A percentile compares a stretch with the other conserved stretches of the same genome.
Evolutionary conservation across 2,329 filamentous ascomycete species (phyloP).

Genomic region (Sarocladium kiliense): DNA sequence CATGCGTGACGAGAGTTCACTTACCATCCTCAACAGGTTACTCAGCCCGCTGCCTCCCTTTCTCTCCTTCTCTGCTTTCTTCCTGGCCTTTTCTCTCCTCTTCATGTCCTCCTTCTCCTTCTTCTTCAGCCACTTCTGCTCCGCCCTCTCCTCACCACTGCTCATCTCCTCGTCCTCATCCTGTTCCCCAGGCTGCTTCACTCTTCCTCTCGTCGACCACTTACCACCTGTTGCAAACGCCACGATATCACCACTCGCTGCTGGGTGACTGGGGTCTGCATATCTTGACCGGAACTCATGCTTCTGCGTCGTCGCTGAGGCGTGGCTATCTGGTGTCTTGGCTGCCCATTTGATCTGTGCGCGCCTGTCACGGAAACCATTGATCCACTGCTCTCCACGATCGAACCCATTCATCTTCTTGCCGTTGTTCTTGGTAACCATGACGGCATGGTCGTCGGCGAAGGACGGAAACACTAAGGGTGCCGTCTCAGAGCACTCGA

Average conservation of each 20-base stretch:
- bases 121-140: not conserved
- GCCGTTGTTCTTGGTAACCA: not conserved
- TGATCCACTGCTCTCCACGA: conserved; percentile 16
- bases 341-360: conserved; percentile 17
- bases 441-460: not conserved
- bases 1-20: not conserved
- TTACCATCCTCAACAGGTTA: not conserved
- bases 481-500: not conserved
- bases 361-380: conserved; percentile 16
- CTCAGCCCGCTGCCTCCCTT: not conserved
- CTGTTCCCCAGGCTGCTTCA: not conserved
- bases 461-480: not conserved
- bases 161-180: not conserved
- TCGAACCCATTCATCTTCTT: conserved; percentile 12
- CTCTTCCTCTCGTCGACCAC: conserved; percentile 4
- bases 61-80: not conserved
- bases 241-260: conserved; percentile 19
- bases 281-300: conserved; percentile 21
- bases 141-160: not conserved
- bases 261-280: conserved; percentile 21
- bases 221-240: conserved; percentile 19
- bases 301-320: conserved; percentile 17
- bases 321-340: conserved; percentile 12
- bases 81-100: conserved; percentile 8
- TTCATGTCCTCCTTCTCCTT: conserved; percentile 9